Evolutionary conservation across 2,329 filamentous ascomycete species (phyloP).

Genomic region (Ophiostoma ulmi): DNA sequence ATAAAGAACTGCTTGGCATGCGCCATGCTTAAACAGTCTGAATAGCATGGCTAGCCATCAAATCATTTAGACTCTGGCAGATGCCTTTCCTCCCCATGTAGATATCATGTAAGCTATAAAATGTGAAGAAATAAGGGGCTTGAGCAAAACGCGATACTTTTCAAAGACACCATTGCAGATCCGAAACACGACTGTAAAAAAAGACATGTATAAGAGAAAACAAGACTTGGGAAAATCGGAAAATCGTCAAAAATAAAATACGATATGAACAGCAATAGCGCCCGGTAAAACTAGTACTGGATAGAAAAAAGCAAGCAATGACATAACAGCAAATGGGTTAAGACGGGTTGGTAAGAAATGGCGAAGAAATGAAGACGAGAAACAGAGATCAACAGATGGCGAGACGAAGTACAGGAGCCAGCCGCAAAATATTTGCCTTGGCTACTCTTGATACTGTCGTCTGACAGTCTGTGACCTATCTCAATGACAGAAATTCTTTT

Average conservation of each 20-base stretch:
- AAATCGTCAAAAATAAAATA: not conserved
- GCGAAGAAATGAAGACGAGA: constrained; percentile 1
- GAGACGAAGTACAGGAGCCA: not conserved
- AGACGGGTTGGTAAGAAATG: not conserved
- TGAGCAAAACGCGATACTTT: not conserved
- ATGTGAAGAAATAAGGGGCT: not conserved
- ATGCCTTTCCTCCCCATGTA: not conserved
- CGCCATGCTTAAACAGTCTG: too few species aligned
- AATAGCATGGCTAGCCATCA: too few species aligned
- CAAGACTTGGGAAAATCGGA: not conserved
- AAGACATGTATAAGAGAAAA: constrained; percentile 7
- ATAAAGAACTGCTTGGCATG: too few species aligned
- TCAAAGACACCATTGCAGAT: not conserved
- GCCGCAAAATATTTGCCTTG: not conserved
- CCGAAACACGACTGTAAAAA: not conserved
- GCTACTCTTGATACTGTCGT: not conserved
- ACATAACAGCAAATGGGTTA: constrained; percentile 12
- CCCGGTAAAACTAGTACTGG: not conserved
- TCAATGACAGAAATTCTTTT: not conserved
- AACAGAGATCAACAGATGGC: not conserved
- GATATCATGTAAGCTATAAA: not conserved
- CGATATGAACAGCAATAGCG: constrained; percentile 3
- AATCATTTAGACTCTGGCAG: not conserved
- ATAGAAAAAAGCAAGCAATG: not conserved
- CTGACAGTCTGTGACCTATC: not conserved